Base-by-base conservation (phyloP, 371 early-diverging fungal genomes). In the Saksenaea vasiformis region DNA sequence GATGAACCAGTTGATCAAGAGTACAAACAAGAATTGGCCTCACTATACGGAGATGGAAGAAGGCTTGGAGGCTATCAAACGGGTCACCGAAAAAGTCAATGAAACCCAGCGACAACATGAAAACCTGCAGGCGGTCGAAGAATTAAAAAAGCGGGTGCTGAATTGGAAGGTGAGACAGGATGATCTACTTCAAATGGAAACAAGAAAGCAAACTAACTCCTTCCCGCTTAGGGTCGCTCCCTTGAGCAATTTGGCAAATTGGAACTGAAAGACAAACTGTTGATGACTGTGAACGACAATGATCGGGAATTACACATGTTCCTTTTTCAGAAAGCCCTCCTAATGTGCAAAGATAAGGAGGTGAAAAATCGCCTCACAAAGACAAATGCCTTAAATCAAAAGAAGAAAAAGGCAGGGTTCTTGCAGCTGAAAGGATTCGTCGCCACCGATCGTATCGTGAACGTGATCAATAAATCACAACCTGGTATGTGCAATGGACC, bases 51-150 rank as follows among this genome's bases (percentile, higher is more conserved):
- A 97, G 71, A 82, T 97, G 64, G 78, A 87, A 41, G 79, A 86
- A 9, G 96, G 95, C 37, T 77, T 91, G 28, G 86, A 84, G 14
- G 83, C 93, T 9, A 90, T 97, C 68, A 93, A 92, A 71, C 83
- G 94, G 34, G 94, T 97, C 5, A 90, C 95, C 24, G 93, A 94
- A 65, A 81, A 86, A 54, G 93, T 96, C 58, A 99, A 99, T 71
- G 98, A 98, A 75, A 88, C 93, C 0, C 88, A 91, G 69, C 87
- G 97, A 54, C 88, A 86, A 61, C 93, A 93, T 69, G 97, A 95
- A 67, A 98, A 98, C 70, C 74, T 82, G 28, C 74, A 82, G 27
- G 83, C 87, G 24, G 93, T 93, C 34, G 79, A 86, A 60, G 94
- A 94, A 19, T 79, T 98, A 28, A 86, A 89, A 65, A 85, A 87